A percentile compares a stretch with the other conserved stretches of the same genome.
Conservation (phyloP, 2,329 filamentous ascomycete species). For the Ophiognomonia clavigignenti-juglandacearum region DNA sequence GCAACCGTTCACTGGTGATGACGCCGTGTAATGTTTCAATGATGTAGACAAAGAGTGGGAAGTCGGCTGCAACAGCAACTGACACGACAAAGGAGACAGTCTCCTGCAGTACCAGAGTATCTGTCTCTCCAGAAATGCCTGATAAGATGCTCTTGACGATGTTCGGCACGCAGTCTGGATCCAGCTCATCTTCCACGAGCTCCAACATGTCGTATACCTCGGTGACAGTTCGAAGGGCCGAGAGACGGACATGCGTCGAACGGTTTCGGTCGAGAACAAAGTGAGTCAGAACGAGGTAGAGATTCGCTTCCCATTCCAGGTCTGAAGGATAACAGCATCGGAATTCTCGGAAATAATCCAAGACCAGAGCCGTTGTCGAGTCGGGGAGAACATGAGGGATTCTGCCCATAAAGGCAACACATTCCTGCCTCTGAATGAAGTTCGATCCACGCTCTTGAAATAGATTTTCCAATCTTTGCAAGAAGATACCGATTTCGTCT, state of each 20-base stretch:
- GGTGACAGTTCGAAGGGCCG: conserved; percentile 56
- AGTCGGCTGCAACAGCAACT: conserved; percentile 56
- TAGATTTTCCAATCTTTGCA: conserved; percentile 45
- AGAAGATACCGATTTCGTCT: conserved; percentile 39
- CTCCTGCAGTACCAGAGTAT: conserved; percentile 60
- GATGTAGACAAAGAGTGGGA: conserved; percentile 55
- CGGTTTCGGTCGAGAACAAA: conserved; percentile 60
- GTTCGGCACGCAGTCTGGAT: conserved; percentile 51
- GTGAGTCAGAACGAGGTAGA: conserved; percentile 53
- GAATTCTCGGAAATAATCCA: conserved; percentile 65
- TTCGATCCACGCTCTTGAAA: conserved; percentile 41
- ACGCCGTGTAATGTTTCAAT: conserved; percentile 47
- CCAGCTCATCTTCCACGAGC: conserved; percentile 53
- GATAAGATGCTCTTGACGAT: conserved; percentile 59
- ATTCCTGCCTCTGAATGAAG: conserved; percentile 59
- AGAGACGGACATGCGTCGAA: conserved; percentile 57
- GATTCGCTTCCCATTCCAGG: conserved; percentile 60
- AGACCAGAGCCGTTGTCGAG: conserved; percentile 56
- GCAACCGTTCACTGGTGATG: conserved; percentile 43
- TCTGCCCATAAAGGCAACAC: conserved; percentile 61
- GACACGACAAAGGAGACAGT: conserved; percentile 61
- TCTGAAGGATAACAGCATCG: conserved; percentile 70
- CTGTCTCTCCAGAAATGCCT: conserved; percentile 57
- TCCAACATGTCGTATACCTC: conserved; percentile 56
- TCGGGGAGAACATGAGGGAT: conserved; percentile 61